Conservation (phyloP, 2,329 filamentous ascomycete species). For the Plectosphaerella sp. region DNA sequence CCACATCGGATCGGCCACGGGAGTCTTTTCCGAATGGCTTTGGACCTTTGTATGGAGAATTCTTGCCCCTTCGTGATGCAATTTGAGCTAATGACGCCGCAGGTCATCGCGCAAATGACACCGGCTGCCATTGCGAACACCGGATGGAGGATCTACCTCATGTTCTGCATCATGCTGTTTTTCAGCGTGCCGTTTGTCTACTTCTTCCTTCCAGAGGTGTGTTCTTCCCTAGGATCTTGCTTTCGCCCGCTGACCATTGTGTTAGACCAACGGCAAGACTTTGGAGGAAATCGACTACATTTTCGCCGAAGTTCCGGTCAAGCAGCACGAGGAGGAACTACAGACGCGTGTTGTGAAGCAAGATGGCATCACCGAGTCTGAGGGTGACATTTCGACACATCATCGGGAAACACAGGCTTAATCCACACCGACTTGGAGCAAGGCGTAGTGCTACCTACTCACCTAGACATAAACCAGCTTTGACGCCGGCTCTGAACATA, state of each 20-base stretch:
- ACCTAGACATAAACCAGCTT: too few relatives aligned
- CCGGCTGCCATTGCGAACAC: background rate
- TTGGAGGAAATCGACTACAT: background rate
- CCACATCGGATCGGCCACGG: background rate
- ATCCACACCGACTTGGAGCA: background rate
- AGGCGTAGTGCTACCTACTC: background rate
- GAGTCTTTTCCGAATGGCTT: background rate
- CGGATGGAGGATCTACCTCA: background rate
- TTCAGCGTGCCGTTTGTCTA: background rate
- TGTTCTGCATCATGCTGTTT: background rate
- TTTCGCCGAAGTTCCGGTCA: background rate
- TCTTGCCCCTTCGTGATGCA: background rate
- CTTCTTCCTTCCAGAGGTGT: background rate
- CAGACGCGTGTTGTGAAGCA: background rate
- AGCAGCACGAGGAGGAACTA: background rate
- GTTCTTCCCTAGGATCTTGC: background rate
- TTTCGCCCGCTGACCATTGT: background rate
- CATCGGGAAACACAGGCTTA: background rate
- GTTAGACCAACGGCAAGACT: background rate
- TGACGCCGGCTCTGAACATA: too few relatives aligned
- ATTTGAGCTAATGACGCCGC: background rate
- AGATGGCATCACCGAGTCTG: background rate
- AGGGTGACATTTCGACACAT: background rate
- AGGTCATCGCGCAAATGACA: background rate
- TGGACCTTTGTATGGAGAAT: background rate